Conservation (phyloP, 139 green algal genomes). For the Coelastrella sp. region DNA sequence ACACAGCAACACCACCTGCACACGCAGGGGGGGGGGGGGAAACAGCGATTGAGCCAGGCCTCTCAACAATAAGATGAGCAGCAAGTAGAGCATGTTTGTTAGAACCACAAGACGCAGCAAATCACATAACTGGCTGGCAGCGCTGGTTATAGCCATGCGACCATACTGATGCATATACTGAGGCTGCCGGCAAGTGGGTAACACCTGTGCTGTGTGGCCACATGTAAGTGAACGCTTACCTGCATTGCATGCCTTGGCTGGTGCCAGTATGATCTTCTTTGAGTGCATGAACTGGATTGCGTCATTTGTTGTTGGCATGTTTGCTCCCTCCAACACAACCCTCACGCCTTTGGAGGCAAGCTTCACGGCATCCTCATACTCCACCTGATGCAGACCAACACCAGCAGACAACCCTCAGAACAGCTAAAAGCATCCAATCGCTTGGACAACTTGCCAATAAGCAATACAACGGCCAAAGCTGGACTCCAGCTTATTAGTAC, state of each 20-base stretch:
- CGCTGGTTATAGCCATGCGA: too few species aligned
- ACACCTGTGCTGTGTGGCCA: too few species aligned
- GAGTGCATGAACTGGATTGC: constrained; percentile 73
- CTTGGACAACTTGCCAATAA: too few species aligned
- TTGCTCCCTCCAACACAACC: constrained; percentile 86
- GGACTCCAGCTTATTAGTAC: too few species aligned
- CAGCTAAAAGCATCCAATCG: too few species aligned
- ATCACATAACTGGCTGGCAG: neutral
- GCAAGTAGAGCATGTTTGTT: neutral
- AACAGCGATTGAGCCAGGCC: too few species aligned
- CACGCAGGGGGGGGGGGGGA: too few species aligned
- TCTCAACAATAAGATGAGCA: neutral
- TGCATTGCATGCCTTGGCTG: constrained; percentile 77
- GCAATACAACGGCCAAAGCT: too few species aligned
- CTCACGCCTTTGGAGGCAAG: constrained; percentile 76
- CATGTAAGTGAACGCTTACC: too few species aligned
- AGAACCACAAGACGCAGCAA: neutral
- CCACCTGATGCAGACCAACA: constrained; percentile 61
- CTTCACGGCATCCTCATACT: constrained; percentile 69
- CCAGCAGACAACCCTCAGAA: too few species aligned
- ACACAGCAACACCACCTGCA: constrained; percentile 80
- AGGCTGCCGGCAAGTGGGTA: neutral
- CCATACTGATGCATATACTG: too few species aligned
- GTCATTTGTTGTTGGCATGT: constrained; percentile 85
- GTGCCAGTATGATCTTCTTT: constrained; percentile 68